Conservation (phyloP, 805 yeast species). For the Yarrowia keelungensis region DNA sequence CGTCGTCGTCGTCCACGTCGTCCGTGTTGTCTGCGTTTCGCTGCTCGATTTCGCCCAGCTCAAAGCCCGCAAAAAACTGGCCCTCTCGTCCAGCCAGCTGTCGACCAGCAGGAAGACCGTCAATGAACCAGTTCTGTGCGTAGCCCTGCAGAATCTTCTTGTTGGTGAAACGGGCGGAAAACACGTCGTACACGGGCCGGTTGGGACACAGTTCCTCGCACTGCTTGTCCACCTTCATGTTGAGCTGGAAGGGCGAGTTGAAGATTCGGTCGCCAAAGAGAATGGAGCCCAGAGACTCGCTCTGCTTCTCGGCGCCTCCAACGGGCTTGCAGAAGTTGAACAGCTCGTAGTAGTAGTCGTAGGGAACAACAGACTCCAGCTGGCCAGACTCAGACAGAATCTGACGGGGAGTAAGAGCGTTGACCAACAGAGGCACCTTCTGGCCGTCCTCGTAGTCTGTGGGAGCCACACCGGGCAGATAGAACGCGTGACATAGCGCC, state of each 20-base stretch:
- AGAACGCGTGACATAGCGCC: constrained; percentile 62
- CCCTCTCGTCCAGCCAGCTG: constrained; percentile 56
- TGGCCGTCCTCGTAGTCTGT: constrained; percentile 82
- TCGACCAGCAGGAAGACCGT: constrained; percentile 89
- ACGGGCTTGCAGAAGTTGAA: constrained; percentile 85
- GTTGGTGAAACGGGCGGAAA: constrained; percentile 78
- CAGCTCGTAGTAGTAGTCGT: constrained; percentile 73
- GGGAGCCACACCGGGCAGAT: constrained; percentile 96
- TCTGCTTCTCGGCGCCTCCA: constrained; percentile 69
- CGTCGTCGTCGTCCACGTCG: constrained; percentile 59
- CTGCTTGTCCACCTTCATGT: constrained; percentile 73
- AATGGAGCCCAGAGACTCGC: constrained; percentile 90
- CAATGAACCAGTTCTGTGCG: constrained; percentile 89
- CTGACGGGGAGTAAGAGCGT: constrained; percentile 78
- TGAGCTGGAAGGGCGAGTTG: constrained; percentile 84
- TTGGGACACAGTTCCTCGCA: constrained; percentile 74
- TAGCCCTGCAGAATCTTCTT: constrained; percentile 82
- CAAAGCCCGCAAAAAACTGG: constrained; percentile 81
- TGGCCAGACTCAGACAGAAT: constrained; percentile 48
- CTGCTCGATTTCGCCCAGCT: constrained; percentile 58
- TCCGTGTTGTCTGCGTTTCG: constrained; percentile 57
- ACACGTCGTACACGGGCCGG: constrained; percentile 56
- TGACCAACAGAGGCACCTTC: constrained; percentile 77
- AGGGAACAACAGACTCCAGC: constrained; percentile 49
- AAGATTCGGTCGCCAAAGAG: constrained; percentile 95